A percentile compares a stretch with the other conserved stretches of the same genome.
These are phyloP conservation scores for Dysphania ambrosioides DNA, from an alignment of 148 eudicot species.

Conservation along the genomic window DNA sequence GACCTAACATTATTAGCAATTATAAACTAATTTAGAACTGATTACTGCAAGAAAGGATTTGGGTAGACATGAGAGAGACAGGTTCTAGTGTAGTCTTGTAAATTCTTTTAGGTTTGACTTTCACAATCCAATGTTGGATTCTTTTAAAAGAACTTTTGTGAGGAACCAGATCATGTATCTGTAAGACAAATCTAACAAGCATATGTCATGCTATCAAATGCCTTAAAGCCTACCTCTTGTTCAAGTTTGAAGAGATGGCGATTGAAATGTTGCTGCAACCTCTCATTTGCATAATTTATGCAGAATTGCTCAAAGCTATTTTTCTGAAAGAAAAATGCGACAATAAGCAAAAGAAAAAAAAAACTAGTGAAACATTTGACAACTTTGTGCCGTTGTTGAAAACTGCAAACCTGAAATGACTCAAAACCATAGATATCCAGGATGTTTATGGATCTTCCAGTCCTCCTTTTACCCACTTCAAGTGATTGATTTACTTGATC, in stretches of 20 bases:
- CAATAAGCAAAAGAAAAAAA: constrained; percentile 13
- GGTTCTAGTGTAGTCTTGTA: not conserved
- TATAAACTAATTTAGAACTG: not conserved
- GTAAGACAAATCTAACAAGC: not conserved
- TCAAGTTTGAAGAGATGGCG: constrained; percentile 94
- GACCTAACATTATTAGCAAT: not conserved
- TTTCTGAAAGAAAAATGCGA: constrained; percentile 47
- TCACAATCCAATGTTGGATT: constrained; percentile 1
- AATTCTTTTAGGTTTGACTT: constrained; percentile 2
- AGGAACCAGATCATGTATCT: not conserved
- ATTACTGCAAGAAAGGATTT: not conserved
- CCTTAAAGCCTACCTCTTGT: constrained; percentile 66
- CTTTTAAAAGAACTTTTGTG: not conserved
- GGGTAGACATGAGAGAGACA: not conserved
- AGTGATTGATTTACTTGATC: constrained; percentile 70
- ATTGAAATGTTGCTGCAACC: constrained; percentile 91
- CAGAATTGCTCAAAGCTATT: constrained; percentile 95
- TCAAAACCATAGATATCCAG: constrained; percentile 97
- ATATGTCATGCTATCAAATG: not conserved
- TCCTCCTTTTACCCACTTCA: constrained; percentile 53
- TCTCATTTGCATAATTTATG: constrained; percentile 96
- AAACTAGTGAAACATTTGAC: not conserved
- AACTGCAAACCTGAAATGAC: constrained; percentile 85
- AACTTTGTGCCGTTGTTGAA: not conserved
- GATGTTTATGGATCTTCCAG: constrained; percentile 84